These are phyloP conservation scores for Suillus paluster DNA, from an alignment of 768 basidiomycete genomes.

Conservation along the genomic window DNA sequence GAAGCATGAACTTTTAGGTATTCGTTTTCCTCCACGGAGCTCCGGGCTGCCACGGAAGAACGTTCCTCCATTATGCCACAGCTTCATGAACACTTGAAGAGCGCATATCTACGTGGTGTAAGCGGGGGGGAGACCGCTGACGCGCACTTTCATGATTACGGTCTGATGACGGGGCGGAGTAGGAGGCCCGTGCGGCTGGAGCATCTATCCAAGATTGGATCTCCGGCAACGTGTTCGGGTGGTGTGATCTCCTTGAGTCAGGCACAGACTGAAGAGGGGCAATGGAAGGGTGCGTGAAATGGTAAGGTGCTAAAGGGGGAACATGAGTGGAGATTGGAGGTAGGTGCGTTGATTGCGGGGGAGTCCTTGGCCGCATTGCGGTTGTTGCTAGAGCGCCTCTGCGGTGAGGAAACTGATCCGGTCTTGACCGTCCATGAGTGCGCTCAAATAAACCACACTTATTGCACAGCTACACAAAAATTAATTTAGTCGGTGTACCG, in stretches of 20 bases:
- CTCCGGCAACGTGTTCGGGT: conserved; percentile 47
- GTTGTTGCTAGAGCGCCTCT: conserved; percentile 66
- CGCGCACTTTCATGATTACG: conserved; percentile 36
- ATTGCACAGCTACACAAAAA: conserved; percentile 44
- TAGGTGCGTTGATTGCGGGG: conserved; percentile 49
- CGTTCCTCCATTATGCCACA: conserved; percentile 27
- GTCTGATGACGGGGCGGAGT: conserved; percentile 33
- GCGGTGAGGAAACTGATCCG: conserved; percentile 83
- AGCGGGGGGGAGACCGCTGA: conserved; percentile 37
- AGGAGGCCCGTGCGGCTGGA: conserved; percentile 29
- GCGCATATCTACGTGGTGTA: conserved; percentile 39
- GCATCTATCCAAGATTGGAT: conserved; percentile 53
- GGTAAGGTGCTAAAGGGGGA: conserved; percentile 48
- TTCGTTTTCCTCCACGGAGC: conserved; percentile 17
- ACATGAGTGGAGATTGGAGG: conserved; percentile 50
- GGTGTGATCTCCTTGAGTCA: conserved; percentile 38
- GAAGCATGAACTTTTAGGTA: conserved; percentile 13
- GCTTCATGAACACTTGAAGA: conserved; percentile 33
- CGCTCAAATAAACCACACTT: conserved; percentile 84
- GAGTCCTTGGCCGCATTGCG: conserved; percentile 53
- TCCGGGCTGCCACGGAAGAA: conserved; percentile 18
- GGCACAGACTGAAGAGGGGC: conserved; percentile 47
- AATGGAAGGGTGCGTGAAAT: conserved; percentile 57
- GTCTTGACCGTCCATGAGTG: conserved; percentile 77
- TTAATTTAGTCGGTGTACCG: conserved; percentile 11